phyloP scores from a whole-genome alignment of 192 early-diverging fungal species.

The Neocallimastix lanati region DNA sequence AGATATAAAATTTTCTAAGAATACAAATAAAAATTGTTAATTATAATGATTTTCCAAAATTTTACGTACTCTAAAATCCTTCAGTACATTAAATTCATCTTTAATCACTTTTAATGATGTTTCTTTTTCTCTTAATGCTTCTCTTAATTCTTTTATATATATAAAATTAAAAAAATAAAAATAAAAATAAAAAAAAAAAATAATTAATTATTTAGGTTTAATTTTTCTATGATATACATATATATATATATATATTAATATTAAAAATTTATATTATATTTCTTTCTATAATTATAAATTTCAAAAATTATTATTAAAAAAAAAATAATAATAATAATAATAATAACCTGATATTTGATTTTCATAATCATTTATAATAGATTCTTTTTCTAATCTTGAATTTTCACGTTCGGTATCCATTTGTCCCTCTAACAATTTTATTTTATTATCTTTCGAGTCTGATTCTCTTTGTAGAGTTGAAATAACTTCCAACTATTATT shows the following conservation, averaged over 20 bases:
- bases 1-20: too few species aligned
- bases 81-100: slow-evolving; percentile 38
- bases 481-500: slow-evolving; percentile 33
- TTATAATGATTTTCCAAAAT: not conserved
- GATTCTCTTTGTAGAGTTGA: slow-evolving; percentile 31
- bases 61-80: slow-evolving; percentile 33
- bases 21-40: not conserved
- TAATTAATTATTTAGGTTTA: too few species aligned
- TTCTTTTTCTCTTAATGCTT: slow-evolving; percentile 30
- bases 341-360: slow-evolving; percentile 18
- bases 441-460: slow-evolving; percentile 25
- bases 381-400: slow-evolving; percentile 10
- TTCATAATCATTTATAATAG: slow-evolving; percentile 20
- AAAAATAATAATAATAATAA: slow-evolving; percentile 2
- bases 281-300: too few species aligned
- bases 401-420: slow-evolving; percentile 14
- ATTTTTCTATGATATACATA: too few species aligned
- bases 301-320: not conserved
- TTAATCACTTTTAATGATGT: slow-evolving; percentile 38
- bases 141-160: slow-evolving; percentile 15
- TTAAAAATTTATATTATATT: too few species aligned
- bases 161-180: slow-evolving; percentile 3
- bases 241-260: too few species aligned
- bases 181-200: too few species aligned
- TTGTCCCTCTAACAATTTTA: slow-evolving; percentile 17